phyloP scores from a whole-genome alignment of 163 green algal species.

The Volvox carteri region DNA sequence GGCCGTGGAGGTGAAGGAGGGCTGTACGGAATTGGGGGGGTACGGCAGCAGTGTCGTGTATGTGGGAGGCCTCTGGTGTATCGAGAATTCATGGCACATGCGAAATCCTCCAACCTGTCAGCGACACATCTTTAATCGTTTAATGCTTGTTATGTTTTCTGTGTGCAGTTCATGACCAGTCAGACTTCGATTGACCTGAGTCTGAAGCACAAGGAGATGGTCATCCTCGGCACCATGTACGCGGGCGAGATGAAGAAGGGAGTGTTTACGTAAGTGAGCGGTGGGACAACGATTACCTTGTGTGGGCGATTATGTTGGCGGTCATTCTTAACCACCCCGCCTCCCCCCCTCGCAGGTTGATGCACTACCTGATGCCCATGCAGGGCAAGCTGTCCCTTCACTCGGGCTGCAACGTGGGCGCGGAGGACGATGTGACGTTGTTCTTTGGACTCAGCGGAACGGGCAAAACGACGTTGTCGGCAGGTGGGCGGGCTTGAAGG shows the following conservation, averaged over 20 bases:
- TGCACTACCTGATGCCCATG: constrained; percentile 94
- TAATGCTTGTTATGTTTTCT: too few relatives aligned
- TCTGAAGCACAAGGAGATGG: constrained; percentile 91
- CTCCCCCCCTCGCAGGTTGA: constrained; percentile 62
- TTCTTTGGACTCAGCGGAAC: constrained; percentile 98
- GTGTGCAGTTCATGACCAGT: constrained; percentile 87
- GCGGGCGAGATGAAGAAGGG: constrained; percentile 99
- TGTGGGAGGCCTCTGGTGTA: too few relatives aligned
- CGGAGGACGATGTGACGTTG: constrained; percentile 87
- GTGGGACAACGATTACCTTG: background rate
- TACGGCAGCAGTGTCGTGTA: background rate
- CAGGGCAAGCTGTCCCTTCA: constrained; percentile 92
- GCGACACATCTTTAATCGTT: too few relatives aligned
- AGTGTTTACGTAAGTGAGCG: constrained; percentile 85
- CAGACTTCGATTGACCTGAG: constrained; percentile 91
- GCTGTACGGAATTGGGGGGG: too few relatives aligned
- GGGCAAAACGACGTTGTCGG: constrained; percentile 97
- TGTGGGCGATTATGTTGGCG: too few relatives aligned
- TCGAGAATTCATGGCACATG: too few relatives aligned
- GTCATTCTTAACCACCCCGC: background rate
- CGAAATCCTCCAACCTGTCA: too few relatives aligned
- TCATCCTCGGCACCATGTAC: constrained; percentile 96
- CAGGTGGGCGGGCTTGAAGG: constrained; percentile 10
- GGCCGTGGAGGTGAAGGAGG: too few relatives aligned
- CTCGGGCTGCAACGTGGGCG: constrained; percentile 91